Percentiles rank a stretch among this genome's conserved stretches.
phyloP scores from a whole-genome alignment of 2,329 filamentous ascomycete species.

The Tolypocladium nubicola region DNA sequence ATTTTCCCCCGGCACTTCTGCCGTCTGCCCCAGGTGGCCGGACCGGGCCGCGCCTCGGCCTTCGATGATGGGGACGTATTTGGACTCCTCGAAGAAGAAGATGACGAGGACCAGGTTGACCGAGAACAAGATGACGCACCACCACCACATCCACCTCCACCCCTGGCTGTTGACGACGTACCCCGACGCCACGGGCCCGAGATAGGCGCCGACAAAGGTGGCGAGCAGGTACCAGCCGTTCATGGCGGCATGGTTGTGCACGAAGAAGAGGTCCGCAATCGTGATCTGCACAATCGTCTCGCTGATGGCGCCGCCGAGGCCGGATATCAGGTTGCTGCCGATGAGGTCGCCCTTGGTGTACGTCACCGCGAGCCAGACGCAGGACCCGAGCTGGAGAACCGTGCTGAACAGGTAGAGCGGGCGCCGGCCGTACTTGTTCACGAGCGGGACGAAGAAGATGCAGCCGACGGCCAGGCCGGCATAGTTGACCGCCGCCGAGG shows the following conservation, averaged over 20 bases:
- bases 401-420: slow-evolving; percentile 16
- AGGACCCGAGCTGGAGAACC: slow-evolving; percentile 5
- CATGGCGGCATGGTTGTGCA: slow-evolving; percentile 17
- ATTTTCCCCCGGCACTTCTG: background rate
- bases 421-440: slow-evolving; percentile 22
- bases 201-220: slow-evolving; percentile 14
- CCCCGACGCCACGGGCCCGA: slow-evolving; percentile 10
- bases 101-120: slow-evolving; percentile 1
- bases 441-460: slow-evolving; percentile 22
- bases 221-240: slow-evolving; percentile 17
- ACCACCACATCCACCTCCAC: slow-evolving; percentile 19
- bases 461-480: slow-evolving; percentile 21
- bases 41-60: background rate
- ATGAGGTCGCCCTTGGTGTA: slow-evolving; percentile 8
- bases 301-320: slow-evolving; percentile 25
- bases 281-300: slow-evolving; percentile 27
- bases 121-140: slow-evolving; percentile 3
- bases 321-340: slow-evolving; percentile 11
- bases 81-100: slow-evolving; percentile 5
- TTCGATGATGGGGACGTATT: background rate
- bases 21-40: too few species aligned
- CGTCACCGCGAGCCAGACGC: slow-evolving; percentile 9
- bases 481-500: slow-evolving; percentile 15
- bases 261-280: slow-evolving; percentile 20
- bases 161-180: slow-evolving; percentile 11